Percentiles rank a stretch among this genome's conserved stretches.
These are phyloP conservation scores for Endoconidiophora laricicola DNA, from an alignment of 2,329 filamentous ascomycete species.

Conservation along the genomic window DNA sequence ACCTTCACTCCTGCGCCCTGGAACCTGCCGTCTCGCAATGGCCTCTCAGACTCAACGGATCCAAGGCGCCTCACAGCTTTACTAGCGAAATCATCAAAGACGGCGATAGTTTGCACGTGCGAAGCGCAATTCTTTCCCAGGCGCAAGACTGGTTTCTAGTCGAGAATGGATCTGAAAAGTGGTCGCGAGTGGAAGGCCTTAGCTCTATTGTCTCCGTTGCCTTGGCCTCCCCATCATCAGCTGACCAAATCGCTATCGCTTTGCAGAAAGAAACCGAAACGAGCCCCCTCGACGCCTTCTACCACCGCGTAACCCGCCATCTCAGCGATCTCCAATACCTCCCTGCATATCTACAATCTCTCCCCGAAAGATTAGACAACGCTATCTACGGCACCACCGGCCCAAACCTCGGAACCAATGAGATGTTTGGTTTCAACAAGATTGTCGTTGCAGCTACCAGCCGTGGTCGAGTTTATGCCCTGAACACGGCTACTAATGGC, in stretches of 20 bases:
- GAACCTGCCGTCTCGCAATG: slow-evolving; percentile 63
- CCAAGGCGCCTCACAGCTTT: slow-evolving; percentile 20
- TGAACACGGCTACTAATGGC: slow-evolving; percentile 62
- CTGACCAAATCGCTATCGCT: slow-evolving; percentile 59
- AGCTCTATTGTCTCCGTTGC: slow-evolving; percentile 63
- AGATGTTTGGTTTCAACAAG: slow-evolving; percentile 81
- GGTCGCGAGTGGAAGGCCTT: slow-evolving; percentile 69
- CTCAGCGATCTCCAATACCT: slow-evolving; percentile 59
- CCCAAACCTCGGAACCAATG: slow-evolving; percentile 30
- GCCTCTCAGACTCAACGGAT: slow-evolving; percentile 34
- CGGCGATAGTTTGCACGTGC: slow-evolving; percentile 47
- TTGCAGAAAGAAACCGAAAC: slow-evolving; percentile 76
- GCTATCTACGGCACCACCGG: slow-evolving; percentile 35
- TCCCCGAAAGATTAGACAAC: slow-evolving; percentile 52
- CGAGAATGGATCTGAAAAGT: slow-evolving; percentile 64
- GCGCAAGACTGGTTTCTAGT: slow-evolving; percentile 61
- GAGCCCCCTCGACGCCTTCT: slow-evolving; percentile 64
- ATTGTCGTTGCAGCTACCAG: slow-evolving; percentile 64
- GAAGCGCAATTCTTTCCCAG: slow-evolving; percentile 46
- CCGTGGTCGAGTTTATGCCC: slow-evolving; percentile 60
- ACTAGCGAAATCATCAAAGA: slow-evolving; percentile 56
- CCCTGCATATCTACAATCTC: slow-evolving; percentile 51
- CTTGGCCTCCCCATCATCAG: slow-evolving; percentile 61
- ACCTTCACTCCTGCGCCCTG: slow-evolving; percentile 59
- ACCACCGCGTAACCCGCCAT: slow-evolving; percentile 74